These are phyloP conservation scores for Scleroderma citrinum DNA, from an alignment of 768 basidiomycete species.

Conservation along the genomic window DNA sequence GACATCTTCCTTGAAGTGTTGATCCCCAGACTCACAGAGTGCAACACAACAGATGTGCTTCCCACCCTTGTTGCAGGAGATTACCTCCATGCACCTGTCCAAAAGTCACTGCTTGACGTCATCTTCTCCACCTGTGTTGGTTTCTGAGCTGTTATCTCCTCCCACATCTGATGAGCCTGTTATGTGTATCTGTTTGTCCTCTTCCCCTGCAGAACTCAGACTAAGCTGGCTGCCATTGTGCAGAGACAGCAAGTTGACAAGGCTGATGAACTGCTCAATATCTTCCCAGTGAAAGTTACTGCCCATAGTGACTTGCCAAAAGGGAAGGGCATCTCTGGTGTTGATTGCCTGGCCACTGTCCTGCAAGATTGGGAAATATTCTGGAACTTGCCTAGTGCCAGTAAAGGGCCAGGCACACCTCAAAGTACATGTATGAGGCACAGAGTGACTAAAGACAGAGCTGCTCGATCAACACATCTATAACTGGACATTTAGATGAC, in stretches of 20 bases:
- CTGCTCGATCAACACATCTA: too few species aligned
- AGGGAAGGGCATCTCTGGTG: too few species aligned
- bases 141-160: neutral
- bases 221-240: neutral
- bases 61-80: slow-evolving; percentile 1
- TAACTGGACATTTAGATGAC: too few species aligned
- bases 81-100: neutral
- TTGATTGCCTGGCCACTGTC: too few species aligned
- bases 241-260: neutral
- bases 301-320: neutral
- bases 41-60: neutral
- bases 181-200: neutral
- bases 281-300: neutral
- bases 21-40: neutral
- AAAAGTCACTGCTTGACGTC: neutral
- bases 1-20: neutral
- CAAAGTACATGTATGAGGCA: too few species aligned
- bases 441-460: too few species aligned
- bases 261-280: neutral
- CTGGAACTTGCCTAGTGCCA: too few species aligned
- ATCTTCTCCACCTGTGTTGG: neutral
- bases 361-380: too few species aligned
- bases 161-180: slow-evolving; percentile 10
- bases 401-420: too few species aligned
- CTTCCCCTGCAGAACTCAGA: neutral